phyloP scores from a whole-genome alignment of 2,329 filamentous ascomycete genomes.

The Aspergillus sp. region DNA sequence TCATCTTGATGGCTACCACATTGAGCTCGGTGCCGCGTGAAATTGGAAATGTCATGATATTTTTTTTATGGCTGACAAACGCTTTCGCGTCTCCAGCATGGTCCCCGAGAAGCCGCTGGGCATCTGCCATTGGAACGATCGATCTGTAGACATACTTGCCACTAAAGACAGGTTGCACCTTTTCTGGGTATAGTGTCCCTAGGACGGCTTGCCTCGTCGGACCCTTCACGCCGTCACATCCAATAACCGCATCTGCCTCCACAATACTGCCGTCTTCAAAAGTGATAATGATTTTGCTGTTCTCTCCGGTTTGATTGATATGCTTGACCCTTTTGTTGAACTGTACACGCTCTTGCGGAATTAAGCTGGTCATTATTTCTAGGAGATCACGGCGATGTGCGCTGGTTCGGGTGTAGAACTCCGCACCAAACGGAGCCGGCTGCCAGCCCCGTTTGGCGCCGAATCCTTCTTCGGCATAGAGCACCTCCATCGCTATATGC shows the following conservation, averaged over 20 bases:
- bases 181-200: background rate
- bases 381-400: conserved; percentile 36
- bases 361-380: conserved; percentile 31
- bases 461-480: conserved; percentile 29
- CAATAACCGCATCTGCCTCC: background rate
- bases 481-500: conserved; percentile 36
- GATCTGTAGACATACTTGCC: background rate
- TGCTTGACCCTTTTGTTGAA: conserved; percentile 35
- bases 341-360: conserved; percentile 33
- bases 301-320: conserved; percentile 15
- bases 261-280: background rate
- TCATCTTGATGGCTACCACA: background rate
- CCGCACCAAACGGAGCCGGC: background rate
- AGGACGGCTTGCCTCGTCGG: background rate
- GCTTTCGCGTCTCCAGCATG: background rate
- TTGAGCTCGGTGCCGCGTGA: background rate
- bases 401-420: conserved; percentile 21
- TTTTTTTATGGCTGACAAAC: background rate
- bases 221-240: conserved; percentile 1
- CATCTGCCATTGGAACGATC: conserved; percentile 1
- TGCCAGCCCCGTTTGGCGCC: conserved; percentile 15
- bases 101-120: background rate
- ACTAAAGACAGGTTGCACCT: background rate
- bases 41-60: background rate
- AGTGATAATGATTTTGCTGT: background rate